These are phyloP conservation scores for Metschnikowia corniflorae DNA, from an alignment of 805 yeast species.

Conservation along the genomic window DNA sequence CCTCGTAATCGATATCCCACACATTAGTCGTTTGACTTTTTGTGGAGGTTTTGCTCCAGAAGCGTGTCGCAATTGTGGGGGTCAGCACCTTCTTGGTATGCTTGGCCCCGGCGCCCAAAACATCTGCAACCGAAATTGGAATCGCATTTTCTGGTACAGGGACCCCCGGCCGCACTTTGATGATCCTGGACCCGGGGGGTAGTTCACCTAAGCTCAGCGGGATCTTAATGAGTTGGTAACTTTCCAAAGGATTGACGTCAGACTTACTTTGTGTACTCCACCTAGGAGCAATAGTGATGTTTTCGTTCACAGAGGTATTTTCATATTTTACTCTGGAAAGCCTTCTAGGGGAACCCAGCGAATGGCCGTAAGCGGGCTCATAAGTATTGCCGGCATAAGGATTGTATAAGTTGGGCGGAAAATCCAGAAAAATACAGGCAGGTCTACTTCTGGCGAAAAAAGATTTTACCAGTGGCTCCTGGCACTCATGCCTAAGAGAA, in stretches of 20 bases:
- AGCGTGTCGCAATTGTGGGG: neutral
- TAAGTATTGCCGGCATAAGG: too few species aligned
- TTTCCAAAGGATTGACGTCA: constrained; percentile 5
- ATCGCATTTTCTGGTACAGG: constrained; percentile 30
- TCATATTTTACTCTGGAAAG: too few species aligned
- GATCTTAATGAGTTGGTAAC: constrained; percentile 8
- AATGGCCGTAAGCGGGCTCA: too few species aligned
- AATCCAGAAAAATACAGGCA: constrained; percentile 2
- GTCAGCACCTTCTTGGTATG: neutral
- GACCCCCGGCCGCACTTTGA: constrained; percentile 25
- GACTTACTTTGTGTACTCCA: too few species aligned
- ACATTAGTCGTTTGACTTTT: neutral
- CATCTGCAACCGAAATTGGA: constrained; percentile 17
- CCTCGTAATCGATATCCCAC: constrained; percentile 1
- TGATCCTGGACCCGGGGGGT: constrained; percentile 17
- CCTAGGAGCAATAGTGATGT: too few species aligned
- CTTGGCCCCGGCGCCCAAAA: neutral
- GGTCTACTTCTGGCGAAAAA: constrained; percentile 4
- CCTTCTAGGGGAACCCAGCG: too few species aligned
- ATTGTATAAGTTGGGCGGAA: too few species aligned
- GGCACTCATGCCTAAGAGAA: constrained; percentile 15
- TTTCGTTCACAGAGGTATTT: neutral
- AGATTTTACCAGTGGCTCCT: constrained; percentile 5
- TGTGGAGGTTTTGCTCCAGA: neutral
- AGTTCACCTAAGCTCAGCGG: constrained; percentile 9